These are phyloP conservation scores for Aegilops umbellulata DNA, from an alignment of 176 grass and related monocot species.

Conservation along the genomic window DNA sequence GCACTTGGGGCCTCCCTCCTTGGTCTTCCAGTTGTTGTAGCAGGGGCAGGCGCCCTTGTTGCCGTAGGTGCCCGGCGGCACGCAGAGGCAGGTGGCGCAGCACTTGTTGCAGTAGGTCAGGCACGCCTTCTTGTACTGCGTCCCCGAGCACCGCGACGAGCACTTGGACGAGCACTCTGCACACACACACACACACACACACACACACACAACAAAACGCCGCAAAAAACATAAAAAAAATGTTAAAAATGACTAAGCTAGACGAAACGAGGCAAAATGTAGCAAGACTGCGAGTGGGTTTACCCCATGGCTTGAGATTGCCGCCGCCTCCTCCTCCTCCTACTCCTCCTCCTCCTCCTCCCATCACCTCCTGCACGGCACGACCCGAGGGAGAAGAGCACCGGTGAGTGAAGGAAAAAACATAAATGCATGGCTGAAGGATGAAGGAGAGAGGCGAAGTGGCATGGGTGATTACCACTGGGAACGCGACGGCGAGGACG, in stretches of 20 bases:
- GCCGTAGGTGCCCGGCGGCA: constrained; percentile 57
- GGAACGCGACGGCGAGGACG: constrained; percentile 37
- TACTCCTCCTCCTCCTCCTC: too few relatives aligned
- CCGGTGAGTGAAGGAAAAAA: background rate
- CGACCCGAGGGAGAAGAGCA: background rate
- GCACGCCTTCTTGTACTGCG: constrained; percentile 62
- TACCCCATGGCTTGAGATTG: constrained; percentile 40
- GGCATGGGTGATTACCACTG: background rate
- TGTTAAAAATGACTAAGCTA: too few relatives aligned
- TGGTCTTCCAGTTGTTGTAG: constrained; percentile 82
- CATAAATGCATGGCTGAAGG: background rate
- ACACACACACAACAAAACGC: too few relatives aligned
- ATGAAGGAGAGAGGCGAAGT: background rate
- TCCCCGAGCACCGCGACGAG: constrained; percentile 26
- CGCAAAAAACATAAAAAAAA: too few relatives aligned
- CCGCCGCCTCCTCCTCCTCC: too few relatives aligned
- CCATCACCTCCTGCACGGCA: background rate
- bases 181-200: too few relatives aligned
- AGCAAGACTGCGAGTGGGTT: too few relatives aligned
- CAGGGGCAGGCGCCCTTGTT: constrained; percentile 58
- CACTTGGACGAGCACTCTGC: constrained; percentile 47
- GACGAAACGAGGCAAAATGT: too few relatives aligned
- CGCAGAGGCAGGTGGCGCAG: constrained; percentile 58
- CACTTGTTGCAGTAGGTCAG: constrained; percentile 63
- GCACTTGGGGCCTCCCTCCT: constrained; percentile 46